Evolutionary conservation across 805 yeast genomes (phyloP), one percentile per base, ranked within the genome.

Genomic region (Yarrowia alimentaria): DNA sequence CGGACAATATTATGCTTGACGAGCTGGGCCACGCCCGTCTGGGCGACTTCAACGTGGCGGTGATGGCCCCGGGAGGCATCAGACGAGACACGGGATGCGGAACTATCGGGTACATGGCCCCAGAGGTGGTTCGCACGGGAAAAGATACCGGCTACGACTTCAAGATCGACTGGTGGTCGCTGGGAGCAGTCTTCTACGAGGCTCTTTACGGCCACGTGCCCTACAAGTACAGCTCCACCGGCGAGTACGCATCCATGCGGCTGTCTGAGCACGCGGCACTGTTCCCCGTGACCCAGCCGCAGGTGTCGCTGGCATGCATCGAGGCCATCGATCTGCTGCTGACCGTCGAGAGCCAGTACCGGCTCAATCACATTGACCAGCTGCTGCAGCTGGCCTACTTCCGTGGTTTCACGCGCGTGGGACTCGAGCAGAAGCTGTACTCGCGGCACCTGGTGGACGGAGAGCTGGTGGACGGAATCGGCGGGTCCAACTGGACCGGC

Each of bases 71-170:
- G 56, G 57, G 24, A 63, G 62, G 11, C 62, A 72, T 54, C 63
- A 69, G 55, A 70, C 82, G 52, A n/a, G 65, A 79, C 32, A 52
- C 53, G 21, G 72, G 84, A 72, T 71, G 83, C 58, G 91, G 91
- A 0, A 84, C 91, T 1, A 73, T 83, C 5, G 80, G 85, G 13
- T 83, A 83, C 63, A 78, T 83, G 76, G 83, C 90, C 0, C 91
- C 91, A 0, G 90, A 83, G 60, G 71, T 84, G 42, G 47, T 53
- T 10, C 30, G 52, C 4, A 28, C 28, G 5, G 57, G 61, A 13
- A n/a, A n/a, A n/a, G n/a, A n/a, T n/a, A n/a, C n/a, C n/a, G n/a
- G n/a, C n/a, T 63, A 61, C 37, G 55, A 60, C 22, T 53, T 56
- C 17, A 54, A 55, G 22, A 58, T 63, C 4, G 68, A 64, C 50